phyloP scores from a whole-genome alignment of 2,329 filamentous ascomycete genomes.

The Diaporthe citriasiana region DNA sequence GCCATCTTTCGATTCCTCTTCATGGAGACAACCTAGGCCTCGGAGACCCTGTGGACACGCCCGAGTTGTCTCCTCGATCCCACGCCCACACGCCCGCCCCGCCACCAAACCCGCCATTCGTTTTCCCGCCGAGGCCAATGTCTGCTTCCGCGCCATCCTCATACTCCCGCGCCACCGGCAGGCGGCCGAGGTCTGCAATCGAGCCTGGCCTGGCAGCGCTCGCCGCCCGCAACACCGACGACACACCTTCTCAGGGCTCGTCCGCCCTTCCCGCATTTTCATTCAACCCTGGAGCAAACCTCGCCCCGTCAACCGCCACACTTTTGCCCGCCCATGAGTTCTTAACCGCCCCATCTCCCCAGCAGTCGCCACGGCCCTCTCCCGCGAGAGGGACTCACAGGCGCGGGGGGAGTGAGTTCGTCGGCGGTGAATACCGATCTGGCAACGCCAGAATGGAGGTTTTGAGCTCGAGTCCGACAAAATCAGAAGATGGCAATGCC shows the following conservation, averaged over 20 bases:
- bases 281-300: constrained; percentile 48
- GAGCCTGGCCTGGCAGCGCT: constrained; percentile 55
- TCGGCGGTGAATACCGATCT: constrained; percentile 77
- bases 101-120: constrained; percentile 74
- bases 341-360: constrained; percentile 70
- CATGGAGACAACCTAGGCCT: constrained; percentile 49
- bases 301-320: constrained; percentile 41
- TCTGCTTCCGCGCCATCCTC: constrained; percentile 61
- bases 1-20: constrained; percentile 46
- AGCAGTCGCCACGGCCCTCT: constrained; percentile 59
- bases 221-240: constrained; percentile 50
- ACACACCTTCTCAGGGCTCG: constrained; percentile 49
- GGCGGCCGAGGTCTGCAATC: constrained; percentile 67
- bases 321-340: constrained; percentile 54
- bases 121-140: constrained; percentile 69
- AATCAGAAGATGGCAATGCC: constrained; percentile 69
- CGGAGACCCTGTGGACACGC: constrained; percentile 46
- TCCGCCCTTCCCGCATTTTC: constrained; percentile 67
- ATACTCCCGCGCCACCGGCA: constrained; percentile 62
- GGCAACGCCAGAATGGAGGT: constrained; percentile 68
- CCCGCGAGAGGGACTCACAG: constrained; percentile 76
- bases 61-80: constrained; percentile 53
- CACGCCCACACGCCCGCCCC: constrained; percentile 52
- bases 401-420: constrained; percentile 88
- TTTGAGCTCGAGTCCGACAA: constrained; percentile 79